These are phyloP conservation scores for Tulasnella sp. DNA, from an alignment of 768 basidiomycete genomes.

Conservation along the genomic window DNA sequence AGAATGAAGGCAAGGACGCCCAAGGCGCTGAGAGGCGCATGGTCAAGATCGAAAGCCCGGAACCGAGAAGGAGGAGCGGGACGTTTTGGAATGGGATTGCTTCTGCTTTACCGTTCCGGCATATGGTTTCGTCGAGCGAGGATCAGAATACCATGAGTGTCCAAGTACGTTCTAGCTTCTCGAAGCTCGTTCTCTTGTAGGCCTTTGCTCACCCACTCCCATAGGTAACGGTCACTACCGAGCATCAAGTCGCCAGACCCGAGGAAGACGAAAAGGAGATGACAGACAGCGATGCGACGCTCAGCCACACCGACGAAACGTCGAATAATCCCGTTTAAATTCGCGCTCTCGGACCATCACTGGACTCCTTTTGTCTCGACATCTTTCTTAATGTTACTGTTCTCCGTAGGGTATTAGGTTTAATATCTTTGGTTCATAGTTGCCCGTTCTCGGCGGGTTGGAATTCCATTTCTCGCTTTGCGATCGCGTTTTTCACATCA, in stretches of 20 bases:
- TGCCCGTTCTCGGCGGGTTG: neutral
- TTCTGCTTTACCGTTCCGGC: neutral
- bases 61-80: constrained; percentile 8
- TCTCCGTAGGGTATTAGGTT: neutral
- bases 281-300: constrained; percentile 4
- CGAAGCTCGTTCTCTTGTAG: neutral
- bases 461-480: neutral
- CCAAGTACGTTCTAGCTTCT: neutral
- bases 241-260: neutral
- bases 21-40: neutral
- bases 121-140: neutral
- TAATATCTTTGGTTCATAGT: neutral
- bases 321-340: neutral
- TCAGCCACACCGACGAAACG: neutral
- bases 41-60: neutral
- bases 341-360: neutral
- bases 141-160: constrained; percentile 23
- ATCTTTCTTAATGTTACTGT: neutral
- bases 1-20: neutral
- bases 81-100: constrained; percentile 4
- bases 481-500: neutral
- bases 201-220: neutral
- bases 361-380: neutral
- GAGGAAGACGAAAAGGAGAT: neutral
- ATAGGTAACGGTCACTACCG: constrained; percentile 26